phyloP scores from a whole-genome alignment of 2,329 filamentous ascomycete genomes.

The Apiospora koreana region DNA sequence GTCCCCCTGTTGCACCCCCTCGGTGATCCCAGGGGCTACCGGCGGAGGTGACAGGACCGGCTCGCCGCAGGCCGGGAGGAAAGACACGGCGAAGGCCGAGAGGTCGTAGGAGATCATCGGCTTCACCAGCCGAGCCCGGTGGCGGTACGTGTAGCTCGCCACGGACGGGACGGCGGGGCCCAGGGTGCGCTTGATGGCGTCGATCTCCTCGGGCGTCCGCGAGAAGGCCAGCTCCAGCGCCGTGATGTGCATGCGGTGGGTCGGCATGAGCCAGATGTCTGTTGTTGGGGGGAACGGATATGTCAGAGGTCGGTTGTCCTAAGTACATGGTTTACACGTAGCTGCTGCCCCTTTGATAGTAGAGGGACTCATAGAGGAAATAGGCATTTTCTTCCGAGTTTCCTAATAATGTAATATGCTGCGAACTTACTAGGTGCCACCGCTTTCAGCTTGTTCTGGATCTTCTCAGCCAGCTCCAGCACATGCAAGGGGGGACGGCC shows the following conservation, averaged over 20 bases:
- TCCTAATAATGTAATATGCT: background rate
- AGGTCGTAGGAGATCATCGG: slow-evolving; percentile 83
- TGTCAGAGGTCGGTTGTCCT: background rate
- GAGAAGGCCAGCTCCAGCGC: slow-evolving; percentile 83
- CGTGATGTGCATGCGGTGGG: slow-evolving; percentile 79
- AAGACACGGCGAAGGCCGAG: slow-evolving; percentile 83
- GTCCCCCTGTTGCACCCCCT: slow-evolving; percentile 52
- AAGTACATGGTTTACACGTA: background rate
- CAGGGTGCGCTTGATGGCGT: slow-evolving; percentile 59
- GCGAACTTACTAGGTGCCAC: slow-evolving; percentile 67
- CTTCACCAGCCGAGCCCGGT: slow-evolving; percentile 76
- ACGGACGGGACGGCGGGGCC: slow-evolving; percentile 58
- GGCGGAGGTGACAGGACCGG: slow-evolving; percentile 40
- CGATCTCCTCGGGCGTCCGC: slow-evolving; percentile 69
- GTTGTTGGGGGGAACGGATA: background rate
- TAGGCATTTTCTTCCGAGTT: background rate
- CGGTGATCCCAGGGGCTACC: slow-evolving; percentile 31
- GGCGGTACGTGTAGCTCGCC: slow-evolving; percentile 64
- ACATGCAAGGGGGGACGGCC: slow-evolving; percentile 77
- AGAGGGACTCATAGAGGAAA: background rate
- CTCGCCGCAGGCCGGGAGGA: slow-evolving; percentile 76
- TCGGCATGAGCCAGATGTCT: slow-evolving; percentile 88
- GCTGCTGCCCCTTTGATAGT: background rate
- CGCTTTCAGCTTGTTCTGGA: slow-evolving; percentile 67
- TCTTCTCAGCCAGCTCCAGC: slow-evolving; percentile 62